These are phyloP conservation scores for Solanum medicagineum DNA, from an alignment of 257 asterid genomes.

Conservation along the genomic window DNA sequence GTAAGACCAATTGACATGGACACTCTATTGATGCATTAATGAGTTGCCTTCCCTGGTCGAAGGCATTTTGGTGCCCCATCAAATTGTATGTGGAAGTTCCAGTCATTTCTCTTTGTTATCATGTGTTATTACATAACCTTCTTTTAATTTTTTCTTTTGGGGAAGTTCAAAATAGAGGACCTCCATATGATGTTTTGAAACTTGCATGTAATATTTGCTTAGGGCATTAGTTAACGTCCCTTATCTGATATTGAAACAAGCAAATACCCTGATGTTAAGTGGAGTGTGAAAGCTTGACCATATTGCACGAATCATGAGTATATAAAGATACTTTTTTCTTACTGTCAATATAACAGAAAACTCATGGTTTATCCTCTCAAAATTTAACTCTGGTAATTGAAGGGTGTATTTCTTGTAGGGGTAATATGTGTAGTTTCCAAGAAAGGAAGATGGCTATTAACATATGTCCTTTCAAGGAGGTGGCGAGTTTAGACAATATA, in stretches of 20 bases:
- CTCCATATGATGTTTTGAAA: not conserved
- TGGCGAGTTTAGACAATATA: not conserved
- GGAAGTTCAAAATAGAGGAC: not conserved
- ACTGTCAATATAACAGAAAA: not conserved
- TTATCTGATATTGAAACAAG: not conserved
- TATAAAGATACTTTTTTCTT: not conserved
- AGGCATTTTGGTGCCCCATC: too few species aligned
- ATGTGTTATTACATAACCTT: not conserved
- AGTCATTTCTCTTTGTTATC: not conserved
- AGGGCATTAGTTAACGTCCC: not conserved
- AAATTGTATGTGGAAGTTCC: not conserved
- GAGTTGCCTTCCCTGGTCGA: too few species aligned
- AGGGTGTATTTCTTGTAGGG: not conserved
- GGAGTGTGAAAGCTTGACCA: not conserved
- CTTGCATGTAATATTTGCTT: not conserved
- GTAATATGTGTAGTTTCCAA: not conserved
- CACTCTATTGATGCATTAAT: too few species aligned
- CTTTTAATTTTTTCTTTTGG: not conserved
- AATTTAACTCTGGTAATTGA: not conserved
- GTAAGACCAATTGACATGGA: too few species aligned
- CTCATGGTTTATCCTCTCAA: not conserved
- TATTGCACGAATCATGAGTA: not conserved
- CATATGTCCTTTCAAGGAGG: not conserved
- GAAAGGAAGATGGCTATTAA: not conserved
- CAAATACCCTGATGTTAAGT: not conserved